phyloP scores from a whole-genome alignment of 2,329 filamentous ascomycete genomes.

The Talaromyces amestolkiae region DNA sequence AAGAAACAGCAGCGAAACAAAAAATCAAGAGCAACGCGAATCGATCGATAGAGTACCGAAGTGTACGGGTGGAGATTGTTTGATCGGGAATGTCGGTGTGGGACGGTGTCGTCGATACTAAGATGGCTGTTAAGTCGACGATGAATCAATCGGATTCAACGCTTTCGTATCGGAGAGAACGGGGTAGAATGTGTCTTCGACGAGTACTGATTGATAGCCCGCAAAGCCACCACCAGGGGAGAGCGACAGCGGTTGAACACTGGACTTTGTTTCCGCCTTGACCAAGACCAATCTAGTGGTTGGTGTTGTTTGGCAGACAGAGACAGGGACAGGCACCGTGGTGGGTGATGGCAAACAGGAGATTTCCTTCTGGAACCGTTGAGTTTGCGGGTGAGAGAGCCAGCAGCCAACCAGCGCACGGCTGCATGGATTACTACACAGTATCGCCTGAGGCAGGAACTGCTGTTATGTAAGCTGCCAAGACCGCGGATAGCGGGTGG shows the following conservation, averaged over 20 bases:
- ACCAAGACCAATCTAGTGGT: not conserved
- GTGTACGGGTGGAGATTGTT: not conserved
- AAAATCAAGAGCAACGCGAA: not conserved
- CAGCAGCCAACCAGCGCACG: no score
- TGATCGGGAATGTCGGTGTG: conserved; percentile 10
- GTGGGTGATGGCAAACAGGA: not conserved
- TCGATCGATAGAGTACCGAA: not conserved
- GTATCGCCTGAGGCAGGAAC: not conserved
- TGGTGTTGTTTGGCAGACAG: not conserved
- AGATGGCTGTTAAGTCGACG: not conserved
- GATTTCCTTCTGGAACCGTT: conserved; percentile 3
- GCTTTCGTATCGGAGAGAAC: not conserved
- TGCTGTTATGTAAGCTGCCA: not conserved
- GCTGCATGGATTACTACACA: no score
- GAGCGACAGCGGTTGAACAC: conserved; percentile 9
- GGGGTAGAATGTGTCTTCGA: not conserved
- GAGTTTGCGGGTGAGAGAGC: conserved; percentile 1
- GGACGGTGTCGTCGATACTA: not conserved
- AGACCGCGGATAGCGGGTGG: not conserved
- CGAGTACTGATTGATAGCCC: not conserved
- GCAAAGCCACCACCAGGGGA: not conserved
- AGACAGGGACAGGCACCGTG: not conserved
- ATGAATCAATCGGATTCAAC: not conserved
- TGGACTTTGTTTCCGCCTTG: not conserved
- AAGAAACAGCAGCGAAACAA: not conserved